Percentiles rank a stretch among this genome's conserved stretches.
These are phyloP conservation scores for Exophiala dermatitidis DNA, from an alignment of 2,329 filamentous ascomycete species.

Conservation along the genomic window DNA sequence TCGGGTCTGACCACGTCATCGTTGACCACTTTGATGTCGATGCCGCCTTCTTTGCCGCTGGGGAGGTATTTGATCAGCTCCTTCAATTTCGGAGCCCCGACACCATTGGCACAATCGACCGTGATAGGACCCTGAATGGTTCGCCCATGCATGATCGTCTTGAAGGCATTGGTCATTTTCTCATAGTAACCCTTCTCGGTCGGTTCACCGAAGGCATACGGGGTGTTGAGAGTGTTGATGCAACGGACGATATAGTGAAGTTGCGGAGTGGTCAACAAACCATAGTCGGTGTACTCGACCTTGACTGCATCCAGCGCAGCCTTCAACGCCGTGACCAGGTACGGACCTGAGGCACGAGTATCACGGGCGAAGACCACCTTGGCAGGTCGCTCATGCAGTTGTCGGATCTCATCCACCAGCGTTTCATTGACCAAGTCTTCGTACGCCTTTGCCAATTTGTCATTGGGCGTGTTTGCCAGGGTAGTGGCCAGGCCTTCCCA, in stretches of 20 bases:
- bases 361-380: constrained; percentile 87
- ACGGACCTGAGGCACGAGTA: constrained; percentile 84
- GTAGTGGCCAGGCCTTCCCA: constrained; percentile 87
- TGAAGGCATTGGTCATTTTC: constrained; percentile 80
- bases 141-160: constrained; percentile 68
- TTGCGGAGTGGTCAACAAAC: constrained; percentile 92
- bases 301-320: constrained; percentile 71
- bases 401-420: constrained; percentile 50
- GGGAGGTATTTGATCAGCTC: constrained; percentile 81
- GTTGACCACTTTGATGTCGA: constrained; percentile 83
- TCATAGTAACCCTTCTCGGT: constrained; percentile 92
- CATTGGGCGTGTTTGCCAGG: constrained; percentile 74
- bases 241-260: constrained; percentile 94
- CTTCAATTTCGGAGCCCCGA: constrained; percentile 82
- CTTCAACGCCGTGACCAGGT: constrained; percentile 69
- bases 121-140: constrained; percentile 67
- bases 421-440: constrained; percentile 65
- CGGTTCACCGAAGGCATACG: constrained; percentile 77
- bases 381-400: constrained; percentile 56
- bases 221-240: constrained; percentile 83
- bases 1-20: constrained; percentile 89
- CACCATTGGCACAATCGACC: constrained; percentile 94
- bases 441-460: constrained; percentile 72
- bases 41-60: constrained; percentile 55
- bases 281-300: constrained; percentile 73